Conservation (phyloP, 139 green algal genomes). For the Astrephomene gubernaculifera region DNA sequence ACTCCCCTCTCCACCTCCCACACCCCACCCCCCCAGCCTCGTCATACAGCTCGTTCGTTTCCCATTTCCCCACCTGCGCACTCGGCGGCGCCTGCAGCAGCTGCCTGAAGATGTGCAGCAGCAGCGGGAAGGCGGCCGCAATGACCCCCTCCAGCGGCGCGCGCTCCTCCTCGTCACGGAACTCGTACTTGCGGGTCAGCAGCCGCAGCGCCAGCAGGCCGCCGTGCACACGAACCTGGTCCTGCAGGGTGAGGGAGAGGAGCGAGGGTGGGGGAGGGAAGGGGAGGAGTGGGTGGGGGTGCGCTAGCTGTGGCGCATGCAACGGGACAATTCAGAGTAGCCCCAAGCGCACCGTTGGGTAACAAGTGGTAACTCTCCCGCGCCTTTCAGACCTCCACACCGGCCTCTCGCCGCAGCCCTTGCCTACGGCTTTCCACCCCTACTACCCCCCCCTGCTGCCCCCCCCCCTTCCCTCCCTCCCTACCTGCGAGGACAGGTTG, state of each 20-base stretch:
- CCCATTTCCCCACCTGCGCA: constrained; percentile 61
- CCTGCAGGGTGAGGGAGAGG: constrained; percentile 65
- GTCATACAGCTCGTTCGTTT: too few relatives aligned
- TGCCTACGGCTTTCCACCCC: too few relatives aligned
- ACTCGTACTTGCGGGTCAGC: constrained; percentile 97
- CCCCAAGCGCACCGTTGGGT: too few relatives aligned
- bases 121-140: constrained; percentile 77
- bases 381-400: too few relatives aligned
- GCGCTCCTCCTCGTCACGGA: constrained; percentile 83
- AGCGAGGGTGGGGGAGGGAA: too few relatives aligned
- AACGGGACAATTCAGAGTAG: too few relatives aligned
- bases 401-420: too few relatives aligned
- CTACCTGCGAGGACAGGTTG: constrained; percentile 56
- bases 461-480: neutral
- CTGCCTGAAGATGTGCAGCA: constrained; percentile 65
- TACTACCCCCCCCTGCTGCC: neutral
- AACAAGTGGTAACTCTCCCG: too few relatives aligned
- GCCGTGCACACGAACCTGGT: constrained; percentile 83
- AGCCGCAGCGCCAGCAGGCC: constrained; percentile 86
- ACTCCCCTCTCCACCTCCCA: neutral
- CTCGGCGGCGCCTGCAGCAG: constrained; percentile 71
- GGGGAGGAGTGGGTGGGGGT: too few relatives aligned
- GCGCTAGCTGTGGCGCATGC: too few relatives aligned
- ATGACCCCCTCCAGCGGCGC: constrained; percentile 62
- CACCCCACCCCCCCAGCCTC: too few relatives aligned